Base-by-base conservation (phyloP, 2,329 filamentous ascomycete genomes). In the Ceratocystiopsis minuta region DNA sequence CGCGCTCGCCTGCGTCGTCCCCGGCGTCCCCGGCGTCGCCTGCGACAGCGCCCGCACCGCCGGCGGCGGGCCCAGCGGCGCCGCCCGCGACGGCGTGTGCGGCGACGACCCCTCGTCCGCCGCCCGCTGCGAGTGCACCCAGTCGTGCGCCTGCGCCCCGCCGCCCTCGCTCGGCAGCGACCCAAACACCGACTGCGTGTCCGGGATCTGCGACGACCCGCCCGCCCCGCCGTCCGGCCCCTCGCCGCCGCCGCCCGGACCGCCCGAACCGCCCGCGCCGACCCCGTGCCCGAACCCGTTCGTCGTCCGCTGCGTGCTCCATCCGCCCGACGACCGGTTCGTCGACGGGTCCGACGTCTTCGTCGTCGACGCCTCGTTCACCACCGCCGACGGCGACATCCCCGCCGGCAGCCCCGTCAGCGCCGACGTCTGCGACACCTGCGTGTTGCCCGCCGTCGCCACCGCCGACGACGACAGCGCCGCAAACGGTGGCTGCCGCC, bases 281-380 rank as follows among this genome's bases (percentile, higher is more conserved):
- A n/a, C 17, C 12, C 53, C 60, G 16, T 73, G 69, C 24, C 62
- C 59, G 16, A 12, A 6, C 32, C 32, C 80, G 46, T 86, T 85
- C 3, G 78, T 82, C 45, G 71, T 68, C 24, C 24, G 24, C 54
- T 87, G 80, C 0, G 80, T 83, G 55, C 79, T 78, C 33, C 37
- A 56, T 72, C 69, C 43, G 3, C 72, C 75, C 1, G 73, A 77
- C 13, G 76, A 78, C 41, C 63, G 55, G 46, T 66, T 63, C 15
- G 64, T 63, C 3, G 80, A 85, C 6, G 75, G 72, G 46, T 81
- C 76, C 1, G 82, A 84, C 2, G 82, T 87, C 60, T 93, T 90
- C n/a, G 87, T 94, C 1, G 87, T 92, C 2, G 86, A 93, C 2
- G 86, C 88, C 53, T 93, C 86, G 52, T 96, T 95, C 41, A 78